Percentiles rank a stretch among this genome's conserved stretches.
Conservation (phyloP, 352 stramenopile genomes). For the Phytopythium chamaehyphon region DNA sequence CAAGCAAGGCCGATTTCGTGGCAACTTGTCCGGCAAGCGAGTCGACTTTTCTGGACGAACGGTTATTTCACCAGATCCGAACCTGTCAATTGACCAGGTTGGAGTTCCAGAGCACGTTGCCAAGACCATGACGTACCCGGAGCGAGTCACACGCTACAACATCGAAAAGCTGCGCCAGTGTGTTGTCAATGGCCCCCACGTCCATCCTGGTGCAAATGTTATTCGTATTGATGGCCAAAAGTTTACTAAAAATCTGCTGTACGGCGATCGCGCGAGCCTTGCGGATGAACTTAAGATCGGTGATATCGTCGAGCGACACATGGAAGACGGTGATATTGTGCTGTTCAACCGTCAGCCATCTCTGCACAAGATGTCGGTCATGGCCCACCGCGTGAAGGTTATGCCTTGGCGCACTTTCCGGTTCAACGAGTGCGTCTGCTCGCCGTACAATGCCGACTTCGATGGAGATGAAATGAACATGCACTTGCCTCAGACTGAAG, state of each 20-base stretch:
- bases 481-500: conserved; percentile 98
- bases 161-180: conserved; percentile 94
- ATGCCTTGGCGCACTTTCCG: conserved; percentile 98
- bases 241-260: conserved; percentile 91
- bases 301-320: conserved; percentile 99
- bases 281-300: conserved; percentile 95
- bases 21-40: conserved; percentile 98
- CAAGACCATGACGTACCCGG: conserved; percentile 98
- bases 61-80: conserved; percentile 99
- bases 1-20: conserved; percentile 97
- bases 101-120: conserved; percentile 95
- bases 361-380: conserved; percentile 99
- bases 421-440: conserved; percentile 99
- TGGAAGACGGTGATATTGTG: conserved; percentile 99
- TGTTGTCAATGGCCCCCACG: conserved; percentile 94
- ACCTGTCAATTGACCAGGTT: conserved; percentile 93
- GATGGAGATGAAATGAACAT: conserved; percentile 99
- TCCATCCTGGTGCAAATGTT: conserved; percentile 96
- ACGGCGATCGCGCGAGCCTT: conserved; percentile 92
- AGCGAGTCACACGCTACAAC: conserved; percentile 97
- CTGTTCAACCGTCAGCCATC: conserved; percentile 99
- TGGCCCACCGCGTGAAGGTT: conserved; percentile 91
- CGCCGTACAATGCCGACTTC: conserved; percentile 99
- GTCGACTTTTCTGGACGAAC: conserved; percentile 99
- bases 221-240: conserved; percentile 84